Evolutionary conservation across 805 yeast species (phyloP), one percentile per base, ranked within the genome.

Genomic region (Starmerella khaoyaiensis): DNA sequence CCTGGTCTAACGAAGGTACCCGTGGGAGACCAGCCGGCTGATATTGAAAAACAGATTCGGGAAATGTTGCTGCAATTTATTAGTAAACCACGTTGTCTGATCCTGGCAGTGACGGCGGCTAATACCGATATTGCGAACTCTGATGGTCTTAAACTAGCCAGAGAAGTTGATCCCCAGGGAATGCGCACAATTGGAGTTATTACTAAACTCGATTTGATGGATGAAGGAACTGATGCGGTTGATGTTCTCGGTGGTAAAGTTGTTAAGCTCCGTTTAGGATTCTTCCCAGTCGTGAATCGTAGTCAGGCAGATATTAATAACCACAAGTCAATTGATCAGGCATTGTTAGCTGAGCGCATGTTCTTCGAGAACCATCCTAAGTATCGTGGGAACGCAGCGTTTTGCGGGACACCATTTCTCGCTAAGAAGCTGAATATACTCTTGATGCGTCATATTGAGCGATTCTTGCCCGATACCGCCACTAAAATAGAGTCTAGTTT

Each of bases 1-100:
- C 98, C 98, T 8, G 98, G 98, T 43, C 71, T 90, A 54, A 90
- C 98, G 28, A 90, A 90, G 58, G 98, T 90, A 26, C 98, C 98
- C 4, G 95, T 90, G 39, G 98, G 98, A 34, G 98, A 90, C 62
- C 98, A 90, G 62, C 98, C 98, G 38, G 79, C 80, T 52, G 98
- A 90, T 60, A 90, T 90, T 48, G 98, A 90, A 64, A 74, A 71
- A 47, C 96, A 83, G 62, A 90, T 90, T 53, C 76, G 84, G 55
- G 94, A 84, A 47, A 78, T 90, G 83, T 67, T 90, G 33, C 68
- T 90, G 69, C 86, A 84, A 60, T 90, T 79, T 57, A 86, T 90
- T 48, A 78, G 94, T 20, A 84, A 84, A 53, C 97, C 97, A 40
- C 87, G 90, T 54, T 94, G 96, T 44, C 81, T 90, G 47, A 79